Evolutionary conservation across 768 basidiomycete genomes (phyloP).

Genomic region (Mycena pura): DNA sequence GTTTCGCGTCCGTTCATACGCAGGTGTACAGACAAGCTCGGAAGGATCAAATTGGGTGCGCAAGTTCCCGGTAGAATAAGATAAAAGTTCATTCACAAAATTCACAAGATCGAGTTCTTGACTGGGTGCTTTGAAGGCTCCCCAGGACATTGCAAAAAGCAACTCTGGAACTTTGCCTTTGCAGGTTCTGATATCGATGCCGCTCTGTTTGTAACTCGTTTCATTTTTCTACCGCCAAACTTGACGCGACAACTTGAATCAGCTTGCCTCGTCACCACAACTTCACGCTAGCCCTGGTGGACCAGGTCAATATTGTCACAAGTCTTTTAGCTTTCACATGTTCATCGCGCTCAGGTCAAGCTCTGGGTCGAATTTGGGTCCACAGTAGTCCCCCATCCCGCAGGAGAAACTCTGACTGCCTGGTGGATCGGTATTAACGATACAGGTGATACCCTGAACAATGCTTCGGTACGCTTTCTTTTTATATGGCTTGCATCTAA

Average conservation of each 20-base stretch:
- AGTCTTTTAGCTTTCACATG: neutral
- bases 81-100: neutral
- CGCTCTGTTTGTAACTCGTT: slow-evolving; percentile 37
- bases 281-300: slow-evolving; percentile 53
- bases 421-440: slow-evolving; percentile 72
- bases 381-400: slow-evolving; percentile 50
- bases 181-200: slow-evolving; percentile 57
- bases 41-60: slow-evolving; percentile 61
- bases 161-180: slow-evolving; percentile 64
- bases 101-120: slow-evolving; percentile 54
- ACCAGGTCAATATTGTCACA: slow-evolving; percentile 44
- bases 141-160: slow-evolving; percentile 49
- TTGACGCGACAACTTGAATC: neutral
- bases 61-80: neutral
- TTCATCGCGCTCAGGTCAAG: slow-evolving; percentile 41
- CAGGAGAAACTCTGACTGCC: slow-evolving; percentile 49
- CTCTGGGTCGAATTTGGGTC: slow-evolving; percentile 56
- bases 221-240: neutral
- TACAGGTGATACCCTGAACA: slow-evolving; percentile 55
- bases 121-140: slow-evolving; percentile 57
- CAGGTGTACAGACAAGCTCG: slow-evolving; percentile 52
- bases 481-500: neutral
- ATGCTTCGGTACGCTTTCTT: slow-evolving; percentile 37
- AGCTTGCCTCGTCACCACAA: slow-evolving; percentile 57
- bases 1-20: neutral